Evolutionary conservation across 176 grass and related monocot species (phyloP).

Genomic region (Lolium rigidum): DNA sequence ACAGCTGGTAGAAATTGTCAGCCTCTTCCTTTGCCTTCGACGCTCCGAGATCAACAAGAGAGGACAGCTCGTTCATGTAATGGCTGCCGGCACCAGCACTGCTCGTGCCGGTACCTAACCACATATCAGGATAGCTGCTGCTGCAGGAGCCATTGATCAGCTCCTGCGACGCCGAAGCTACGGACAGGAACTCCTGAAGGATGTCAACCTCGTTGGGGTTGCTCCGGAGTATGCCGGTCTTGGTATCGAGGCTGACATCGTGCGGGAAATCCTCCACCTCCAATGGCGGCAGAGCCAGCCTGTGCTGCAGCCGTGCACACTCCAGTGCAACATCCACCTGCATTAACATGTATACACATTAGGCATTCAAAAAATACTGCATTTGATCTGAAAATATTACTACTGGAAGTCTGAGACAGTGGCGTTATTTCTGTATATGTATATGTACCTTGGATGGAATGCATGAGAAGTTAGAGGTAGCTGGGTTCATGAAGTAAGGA

Average conservation of each 20-base stretch:
- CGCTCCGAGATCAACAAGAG: slow-evolving; percentile 55
- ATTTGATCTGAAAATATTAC: background rate
- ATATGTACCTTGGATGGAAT: slow-evolving; percentile 77
- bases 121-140: slow-evolving; percentile 62
- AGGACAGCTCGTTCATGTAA: slow-evolving; percentile 56
- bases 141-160: slow-evolving; percentile 64
- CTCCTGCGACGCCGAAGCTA: slow-evolving; percentile 74
- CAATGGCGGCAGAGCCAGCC: slow-evolving; percentile 78
- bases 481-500: slow-evolving; percentile 54
- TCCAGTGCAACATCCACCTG: slow-evolving; percentile 91
- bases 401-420: background rate
- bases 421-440: background rate
- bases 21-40: slow-evolving; percentile 41
- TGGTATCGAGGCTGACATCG: slow-evolving; percentile 50
- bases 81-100: slow-evolving; percentile 29
- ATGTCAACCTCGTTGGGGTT: slow-evolving; percentile 66
- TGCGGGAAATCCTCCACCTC: slow-evolving; percentile 80
- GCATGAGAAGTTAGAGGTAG: slow-evolving; percentile 56
- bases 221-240: slow-evolving; percentile 49
- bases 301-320: slow-evolving; percentile 90
- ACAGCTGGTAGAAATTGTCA: slow-evolving; percentile 50
- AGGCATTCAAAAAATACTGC: background rate
- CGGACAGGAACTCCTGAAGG: slow-evolving; percentile 83
- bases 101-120: slow-evolving; percentile 55
- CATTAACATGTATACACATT: background rate